Percentiles rank a stretch among this genome's conserved stretches.
Evolutionary conservation across 257 asterid genomes (phyloP).

Genomic region (Haberlea rhodopensis): DNA sequence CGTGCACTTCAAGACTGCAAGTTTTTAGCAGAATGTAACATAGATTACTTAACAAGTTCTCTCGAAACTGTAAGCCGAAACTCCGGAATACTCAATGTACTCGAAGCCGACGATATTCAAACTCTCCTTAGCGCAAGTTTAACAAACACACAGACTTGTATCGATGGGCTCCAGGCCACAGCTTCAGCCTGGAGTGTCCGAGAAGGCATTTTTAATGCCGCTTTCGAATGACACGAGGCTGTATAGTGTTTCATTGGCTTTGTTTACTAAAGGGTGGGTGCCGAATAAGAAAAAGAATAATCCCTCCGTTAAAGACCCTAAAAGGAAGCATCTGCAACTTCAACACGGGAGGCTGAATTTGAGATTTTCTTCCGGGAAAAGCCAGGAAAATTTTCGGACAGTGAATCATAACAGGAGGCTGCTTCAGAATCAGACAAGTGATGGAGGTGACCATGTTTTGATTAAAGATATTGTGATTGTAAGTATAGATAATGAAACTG

Average conservation of each 20-base stretch:
- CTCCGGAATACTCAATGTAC: slow-evolving; percentile 31
- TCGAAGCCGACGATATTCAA: slow-evolving; percentile 55
- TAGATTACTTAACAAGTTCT: slow-evolving; percentile 42
- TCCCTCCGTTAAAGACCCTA: background rate
- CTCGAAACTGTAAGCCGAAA: slow-evolving; percentile 32
- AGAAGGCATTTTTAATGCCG: slow-evolving; percentile 46
- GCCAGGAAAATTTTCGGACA: slow-evolving; percentile 31
- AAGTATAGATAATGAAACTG: slow-evolving; percentile 44
- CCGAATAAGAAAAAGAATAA: slow-evolving; percentile 29
- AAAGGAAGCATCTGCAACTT: slow-evolving; percentile 10
- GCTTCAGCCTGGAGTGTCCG: slow-evolving; percentile 58
- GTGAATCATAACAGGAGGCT: slow-evolving; percentile 40
- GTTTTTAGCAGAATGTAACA: slow-evolving; percentile 51
- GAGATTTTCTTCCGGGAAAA: slow-evolving; percentile 44
- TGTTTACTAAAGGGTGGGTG: slow-evolving; percentile 65
- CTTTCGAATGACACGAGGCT: slow-evolving; percentile 59
- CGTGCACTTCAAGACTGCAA: slow-evolving; percentile 72
- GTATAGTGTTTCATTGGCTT: slow-evolving; percentile 58
- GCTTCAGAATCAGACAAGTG: slow-evolving; percentile 42
- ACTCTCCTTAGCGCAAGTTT: slow-evolving; percentile 66
- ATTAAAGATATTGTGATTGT: slow-evolving; percentile 59
- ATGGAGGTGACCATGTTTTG: slow-evolving; percentile 28
- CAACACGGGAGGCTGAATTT: slow-evolving; percentile 39
- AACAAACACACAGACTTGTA: slow-evolving; percentile 68
- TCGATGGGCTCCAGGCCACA: slow-evolving; percentile 53